Percentiles rank a stretch among this genome's conserved stretches.
Conservation (phyloP, 305 asterid species). For the Fraxinus platypoda region DNA sequence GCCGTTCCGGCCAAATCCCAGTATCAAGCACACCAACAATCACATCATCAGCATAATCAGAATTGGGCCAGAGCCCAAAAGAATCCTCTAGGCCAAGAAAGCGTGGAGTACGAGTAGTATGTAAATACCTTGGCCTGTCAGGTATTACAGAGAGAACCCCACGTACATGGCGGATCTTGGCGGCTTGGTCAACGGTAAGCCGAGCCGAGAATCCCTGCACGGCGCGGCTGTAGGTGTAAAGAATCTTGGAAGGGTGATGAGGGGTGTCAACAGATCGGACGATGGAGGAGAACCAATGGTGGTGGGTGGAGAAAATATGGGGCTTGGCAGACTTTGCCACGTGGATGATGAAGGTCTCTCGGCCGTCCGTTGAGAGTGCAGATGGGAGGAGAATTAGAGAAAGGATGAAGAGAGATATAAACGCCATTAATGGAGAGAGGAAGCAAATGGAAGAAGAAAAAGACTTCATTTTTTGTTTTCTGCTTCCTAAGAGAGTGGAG, state of each 20-base stretch:
- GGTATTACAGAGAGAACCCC: slow-evolving; percentile 72
- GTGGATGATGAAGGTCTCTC: slow-evolving; percentile 73
- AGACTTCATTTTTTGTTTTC: not conserved
- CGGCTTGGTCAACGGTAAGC: slow-evolving; percentile 54
- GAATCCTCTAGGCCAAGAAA: slow-evolving; percentile 65
- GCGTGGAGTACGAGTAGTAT: slow-evolving; percentile 80
- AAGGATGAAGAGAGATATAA: slow-evolving; percentile 16
- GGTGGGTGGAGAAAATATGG: slow-evolving; percentile 54
- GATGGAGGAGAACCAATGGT: slow-evolving; percentile 70
- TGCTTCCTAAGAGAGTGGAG: not conserved
- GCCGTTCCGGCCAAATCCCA: slow-evolving; percentile 91
- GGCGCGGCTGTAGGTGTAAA: slow-evolving; percentile 63
- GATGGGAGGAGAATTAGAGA: slow-evolving; percentile 26
- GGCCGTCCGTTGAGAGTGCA: slow-evolving; percentile 41
- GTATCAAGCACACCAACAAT: slow-evolving; percentile 82
- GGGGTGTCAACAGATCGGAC: slow-evolving; percentile 52
- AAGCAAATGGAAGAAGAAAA: not conserved
- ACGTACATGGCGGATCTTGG: slow-evolving; percentile 38
- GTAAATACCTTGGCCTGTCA: slow-evolving; percentile 55
- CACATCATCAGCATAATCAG: slow-evolving; percentile 84
- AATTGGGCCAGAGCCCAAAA: slow-evolving; percentile 86
- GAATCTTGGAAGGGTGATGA: slow-evolving; percentile 50
- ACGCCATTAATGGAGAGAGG: not conserved
- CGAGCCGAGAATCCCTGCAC: slow-evolving; percentile 77
- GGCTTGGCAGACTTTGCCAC: slow-evolving; percentile 64